These are phyloP conservation scores for Lentinus brumalis DNA, from an alignment of 768 basidiomycete species.

Conservation along the genomic window DNA sequence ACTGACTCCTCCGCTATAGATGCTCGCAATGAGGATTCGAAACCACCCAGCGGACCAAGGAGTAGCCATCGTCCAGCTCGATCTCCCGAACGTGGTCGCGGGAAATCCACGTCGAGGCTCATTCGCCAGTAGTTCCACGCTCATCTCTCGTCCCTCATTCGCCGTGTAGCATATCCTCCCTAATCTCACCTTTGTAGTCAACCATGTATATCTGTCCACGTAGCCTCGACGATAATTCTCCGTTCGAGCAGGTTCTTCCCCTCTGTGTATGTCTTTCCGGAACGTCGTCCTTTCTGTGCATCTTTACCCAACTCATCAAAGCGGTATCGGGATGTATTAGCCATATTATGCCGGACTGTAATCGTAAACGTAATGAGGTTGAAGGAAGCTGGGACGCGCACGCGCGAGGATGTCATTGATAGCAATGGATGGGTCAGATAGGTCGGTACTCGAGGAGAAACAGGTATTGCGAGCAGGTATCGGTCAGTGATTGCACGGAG, in stretches of 20 bases:
- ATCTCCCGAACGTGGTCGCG: too few relatives aligned
- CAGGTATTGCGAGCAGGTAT: slow-evolving; percentile 16
- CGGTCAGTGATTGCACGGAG: slow-evolving; percentile 11
- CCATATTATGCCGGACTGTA: slow-evolving; percentile 19
- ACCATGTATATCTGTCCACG: too few relatives aligned
- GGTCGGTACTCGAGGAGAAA: background rate
- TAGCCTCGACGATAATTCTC: too few relatives aligned
- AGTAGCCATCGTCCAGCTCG: too few relatives aligned
- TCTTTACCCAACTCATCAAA: too few relatives aligned
- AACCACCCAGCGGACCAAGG: too few relatives aligned
- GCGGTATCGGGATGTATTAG: slow-evolving; percentile 7
- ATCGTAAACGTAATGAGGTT: slow-evolving; percentile 6
- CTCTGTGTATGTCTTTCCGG: too few relatives aligned
- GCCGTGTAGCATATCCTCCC: background rate
- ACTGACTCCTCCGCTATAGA: too few relatives aligned
- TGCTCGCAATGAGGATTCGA: too few relatives aligned
- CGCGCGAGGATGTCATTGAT: background rate
- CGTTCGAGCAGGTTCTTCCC: too few relatives aligned
- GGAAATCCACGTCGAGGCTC: background rate
- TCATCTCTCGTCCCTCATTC: background rate
- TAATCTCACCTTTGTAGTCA: too few relatives aligned
- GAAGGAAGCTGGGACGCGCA: slow-evolving; percentile 1
- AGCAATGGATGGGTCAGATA: background rate
- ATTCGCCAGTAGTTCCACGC: background rate
- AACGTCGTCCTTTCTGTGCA: too few relatives aligned